Conservation (phyloP, 257 asterid genomes). For the Nicotiana tabacum region DNA sequence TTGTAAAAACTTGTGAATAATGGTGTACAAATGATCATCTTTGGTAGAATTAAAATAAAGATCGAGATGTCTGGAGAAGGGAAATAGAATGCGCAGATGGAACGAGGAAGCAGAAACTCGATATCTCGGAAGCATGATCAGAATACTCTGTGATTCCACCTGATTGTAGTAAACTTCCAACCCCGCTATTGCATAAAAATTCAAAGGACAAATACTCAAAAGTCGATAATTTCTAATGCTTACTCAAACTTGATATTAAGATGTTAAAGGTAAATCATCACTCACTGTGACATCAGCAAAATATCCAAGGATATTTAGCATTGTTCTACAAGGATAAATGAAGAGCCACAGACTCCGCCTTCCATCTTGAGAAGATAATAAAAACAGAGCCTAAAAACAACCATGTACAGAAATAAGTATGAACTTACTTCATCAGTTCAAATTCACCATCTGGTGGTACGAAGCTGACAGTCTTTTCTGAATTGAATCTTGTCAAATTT, state of each 20-base stretch:
- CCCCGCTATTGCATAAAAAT: neutral
- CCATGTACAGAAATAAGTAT: constrained; percentile 4
- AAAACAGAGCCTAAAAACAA: neutral
- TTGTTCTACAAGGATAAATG: neutral
- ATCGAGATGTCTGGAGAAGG: neutral
- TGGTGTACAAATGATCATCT: neutral
- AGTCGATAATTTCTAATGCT: neutral
- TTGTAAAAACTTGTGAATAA: neutral
- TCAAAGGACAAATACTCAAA: neutral
- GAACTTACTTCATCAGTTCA: constrained; percentile 97
- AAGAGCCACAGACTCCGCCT: neutral
- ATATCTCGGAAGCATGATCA: neutral
- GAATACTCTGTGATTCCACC: neutral
- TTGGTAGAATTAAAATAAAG: neutral
- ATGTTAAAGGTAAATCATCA: neutral
- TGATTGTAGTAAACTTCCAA: neutral
- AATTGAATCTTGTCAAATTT: constrained; percentile 94
- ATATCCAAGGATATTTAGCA: neutral
- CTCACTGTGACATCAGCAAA: neutral
- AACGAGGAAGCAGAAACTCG: neutral
- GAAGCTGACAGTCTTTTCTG: constrained; percentile 97
- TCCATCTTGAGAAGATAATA: neutral
- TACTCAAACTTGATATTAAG: neutral
- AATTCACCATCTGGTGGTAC: constrained; percentile 99
- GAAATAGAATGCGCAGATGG: neutral